Evolutionary conservation across 352 stramenopile species (phyloP), one percentile per base, ranked within the genome.

Genomic region (Plasmopara halstedii): DNA sequence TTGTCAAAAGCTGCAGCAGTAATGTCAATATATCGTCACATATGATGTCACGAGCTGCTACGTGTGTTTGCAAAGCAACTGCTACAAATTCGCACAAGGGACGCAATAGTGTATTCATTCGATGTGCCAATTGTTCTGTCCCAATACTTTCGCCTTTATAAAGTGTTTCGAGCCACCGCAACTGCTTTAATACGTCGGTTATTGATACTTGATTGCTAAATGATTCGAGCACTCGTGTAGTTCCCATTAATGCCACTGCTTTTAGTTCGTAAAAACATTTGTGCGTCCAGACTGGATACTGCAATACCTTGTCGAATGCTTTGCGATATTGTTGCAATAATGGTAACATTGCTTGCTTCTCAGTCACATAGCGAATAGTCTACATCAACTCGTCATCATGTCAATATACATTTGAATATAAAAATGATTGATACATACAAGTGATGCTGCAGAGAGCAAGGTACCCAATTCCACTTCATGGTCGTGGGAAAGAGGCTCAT

Each of bases 301-400:
- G 56, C 36, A 90, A 39, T 23, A 88, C 67, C 2, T 47, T 65
- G 1, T 55, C 50, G 36, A 90, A 90, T 1, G 57, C 71, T 19
- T 60, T 35, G 13, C 58, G 54, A 36, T 86, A 88, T 21, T 70
- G 64, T 27, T 62, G 46, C 29, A 90, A 41, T 33, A 83, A 38
- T 25, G 73, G 62, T 14, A 55, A 50, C 64, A 90, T 83, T 2
- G 67, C 75, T 23, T 83, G 66, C 6, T 63, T 63, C 47, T 87
- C 73, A 5, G 78, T 90, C 58, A 79, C 72, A 43, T 90, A 90
- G 10, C 78, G 78, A 55, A 88, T 50, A 18, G 71, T 79, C 78
- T 89, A 37, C 7, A 19, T 40, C 18, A 18, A 36, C 20, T 32
- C 42, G 42, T 31, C 14, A 45, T 19, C 29, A 14, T 22, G 31